Conservation (phyloP, 2,329 filamentous ascomycete genomes). For the Claviceps monticola region DNA sequence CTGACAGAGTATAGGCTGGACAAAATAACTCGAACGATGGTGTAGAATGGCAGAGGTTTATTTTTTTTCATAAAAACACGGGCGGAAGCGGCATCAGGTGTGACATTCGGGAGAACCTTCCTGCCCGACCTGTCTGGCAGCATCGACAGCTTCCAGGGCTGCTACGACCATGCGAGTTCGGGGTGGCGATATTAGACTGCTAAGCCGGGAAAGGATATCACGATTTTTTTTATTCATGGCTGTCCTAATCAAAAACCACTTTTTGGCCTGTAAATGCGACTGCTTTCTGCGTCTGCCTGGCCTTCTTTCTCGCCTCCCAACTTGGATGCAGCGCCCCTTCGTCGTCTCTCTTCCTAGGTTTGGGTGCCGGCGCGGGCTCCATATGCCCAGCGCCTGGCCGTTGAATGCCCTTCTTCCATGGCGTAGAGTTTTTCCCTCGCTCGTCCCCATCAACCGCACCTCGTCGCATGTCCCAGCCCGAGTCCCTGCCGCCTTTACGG, state of each 20-base stretch:
- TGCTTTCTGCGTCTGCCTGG: conserved; percentile 10
- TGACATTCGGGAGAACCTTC: background rate
- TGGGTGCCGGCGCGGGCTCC: conserved; percentile 12
- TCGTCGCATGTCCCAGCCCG: conserved; percentile 44
- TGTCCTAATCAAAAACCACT: conserved; percentile 12
- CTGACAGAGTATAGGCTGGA: background rate
- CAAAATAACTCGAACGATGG: background rate
- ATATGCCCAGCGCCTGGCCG: conserved; percentile 17
- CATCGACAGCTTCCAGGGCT: background rate
- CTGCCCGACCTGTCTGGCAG: background rate
- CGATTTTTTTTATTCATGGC: background rate
- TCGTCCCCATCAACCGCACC: conserved; percentile 36
- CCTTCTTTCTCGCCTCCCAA: conserved; percentile 14
- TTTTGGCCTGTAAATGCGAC: conserved; percentile 12
- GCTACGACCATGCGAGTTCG: background rate
- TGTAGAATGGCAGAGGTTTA: too few relatives aligned
- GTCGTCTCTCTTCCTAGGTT: conserved; percentile 28
- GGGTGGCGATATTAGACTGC: background rate
- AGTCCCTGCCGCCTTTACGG: conserved; percentile 24
- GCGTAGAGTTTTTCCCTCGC: conserved; percentile 20
- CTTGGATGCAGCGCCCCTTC: conserved; percentile 38
- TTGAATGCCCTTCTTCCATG: conserved; percentile 39
- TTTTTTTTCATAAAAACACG: background rate
- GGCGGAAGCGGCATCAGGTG: background rate
- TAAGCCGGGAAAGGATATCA: background rate